These are phyloP conservation scores for Botrytis elliptica DNA, from an alignment of 2,329 filamentous ascomycete species.

Conservation along the genomic window DNA sequence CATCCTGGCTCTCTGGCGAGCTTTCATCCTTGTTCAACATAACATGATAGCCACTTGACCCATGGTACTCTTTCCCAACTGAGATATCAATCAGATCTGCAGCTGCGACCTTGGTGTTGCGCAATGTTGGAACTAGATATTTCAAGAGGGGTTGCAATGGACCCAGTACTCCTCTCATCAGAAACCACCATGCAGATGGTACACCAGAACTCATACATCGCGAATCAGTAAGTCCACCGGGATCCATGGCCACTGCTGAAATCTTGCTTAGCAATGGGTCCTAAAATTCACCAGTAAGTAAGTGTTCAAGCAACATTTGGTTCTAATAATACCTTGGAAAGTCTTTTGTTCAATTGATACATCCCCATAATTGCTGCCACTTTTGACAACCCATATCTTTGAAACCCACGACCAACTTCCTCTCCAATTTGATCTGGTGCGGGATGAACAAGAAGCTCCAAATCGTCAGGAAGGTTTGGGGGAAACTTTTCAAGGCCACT, in stretches of 20 bases:
- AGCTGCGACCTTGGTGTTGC: neutral
- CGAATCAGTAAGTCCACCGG: neutral
- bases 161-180: slow-evolving; percentile 5
- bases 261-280: neutral
- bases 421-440: neutral
- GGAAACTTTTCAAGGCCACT: neutral
- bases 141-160: neutral
- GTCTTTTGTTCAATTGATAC: slow-evolving; percentile 1
- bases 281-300: neutral
- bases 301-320: too few species aligned
- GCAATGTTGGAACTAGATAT: neutral
- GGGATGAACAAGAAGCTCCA: slow-evolving; percentile 3
- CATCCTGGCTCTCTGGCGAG: neutral
- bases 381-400: slow-evolving; percentile 7
- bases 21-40: neutral
- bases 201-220: neutral
- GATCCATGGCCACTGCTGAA: neutral
- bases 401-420: slow-evolving; percentile 7
- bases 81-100: neutral
- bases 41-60: neutral
- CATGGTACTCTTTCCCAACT: neutral
- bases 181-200: neutral
- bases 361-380: slow-evolving; percentile 2
- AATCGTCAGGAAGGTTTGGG: neutral
- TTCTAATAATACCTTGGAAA: neutral